phyloP scores from a whole-genome alignment of 2,329 filamentous ascomycete genomes.

The Neoscytalidium dimidiatum region DNA sequence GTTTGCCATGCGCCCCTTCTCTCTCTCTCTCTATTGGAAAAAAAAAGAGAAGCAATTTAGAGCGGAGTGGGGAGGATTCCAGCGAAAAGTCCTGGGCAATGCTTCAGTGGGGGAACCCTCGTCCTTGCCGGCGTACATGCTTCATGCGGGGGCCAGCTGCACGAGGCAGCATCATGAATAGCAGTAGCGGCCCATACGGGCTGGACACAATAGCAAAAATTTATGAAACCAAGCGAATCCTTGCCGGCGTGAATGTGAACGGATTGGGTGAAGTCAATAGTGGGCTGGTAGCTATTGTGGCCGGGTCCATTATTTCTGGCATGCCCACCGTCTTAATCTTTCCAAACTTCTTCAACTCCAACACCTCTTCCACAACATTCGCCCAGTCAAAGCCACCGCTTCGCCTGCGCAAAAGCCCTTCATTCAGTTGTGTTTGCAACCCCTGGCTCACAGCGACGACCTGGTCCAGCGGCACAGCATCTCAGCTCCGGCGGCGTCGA shows the following conservation, averaged over 20 bases:
- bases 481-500: not conserved
- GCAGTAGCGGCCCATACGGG: conserved; percentile 6
- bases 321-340: not conserved
- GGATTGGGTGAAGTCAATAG: conserved; percentile 8
- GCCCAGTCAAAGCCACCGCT: not conserved
- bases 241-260: not conserved
- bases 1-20: not conserved
- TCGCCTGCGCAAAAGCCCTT: not conserved
- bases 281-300: not conserved
- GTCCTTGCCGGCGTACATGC: not conserved
- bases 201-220: conserved; percentile 16
- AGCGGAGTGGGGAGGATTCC: not conserved
- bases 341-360: conserved; percentile 5
- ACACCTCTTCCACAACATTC: not conserved
- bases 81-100: not conserved
- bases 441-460: not conserved
- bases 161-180: conserved; percentile 11
- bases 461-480: not conserved
- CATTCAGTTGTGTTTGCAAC: not conserved
- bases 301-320: not conserved
- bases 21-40: no score
- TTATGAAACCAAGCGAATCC: not conserved
- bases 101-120: not conserved
- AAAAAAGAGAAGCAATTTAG: not conserved
- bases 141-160: not conserved